phyloP scores from a whole-genome alignment of 805 yeast genomes.

The Barnettozyma vustinii region DNA sequence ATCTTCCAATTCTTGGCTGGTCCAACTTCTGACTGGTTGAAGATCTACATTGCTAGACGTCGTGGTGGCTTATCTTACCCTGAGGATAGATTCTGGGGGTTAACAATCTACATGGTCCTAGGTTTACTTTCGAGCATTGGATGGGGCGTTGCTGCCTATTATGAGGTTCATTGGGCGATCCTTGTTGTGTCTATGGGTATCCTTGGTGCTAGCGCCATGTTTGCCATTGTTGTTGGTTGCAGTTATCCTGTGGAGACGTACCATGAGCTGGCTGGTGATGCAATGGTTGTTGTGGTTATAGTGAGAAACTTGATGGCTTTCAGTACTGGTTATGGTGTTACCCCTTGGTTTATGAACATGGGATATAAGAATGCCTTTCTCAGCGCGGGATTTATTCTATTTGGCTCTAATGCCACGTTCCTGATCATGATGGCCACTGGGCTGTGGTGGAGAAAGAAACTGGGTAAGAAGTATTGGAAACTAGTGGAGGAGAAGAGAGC shows the following conservation, averaged over 20 bases:
- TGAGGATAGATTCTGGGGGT: too few species aligned
- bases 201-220: background rate
- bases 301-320: background rate
- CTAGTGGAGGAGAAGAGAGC: background rate
- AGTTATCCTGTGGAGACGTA: background rate
- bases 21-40: too few species aligned
- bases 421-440: background rate
- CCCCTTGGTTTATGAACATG: background rate
- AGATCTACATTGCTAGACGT: too few species aligned
- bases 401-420: background rate
- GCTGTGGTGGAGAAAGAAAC: background rate
- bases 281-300: background rate
- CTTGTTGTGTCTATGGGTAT: too few species aligned
- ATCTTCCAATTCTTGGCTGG: too few species aligned
- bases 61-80: too few species aligned
- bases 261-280: background rate
- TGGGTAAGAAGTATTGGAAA: background rate
- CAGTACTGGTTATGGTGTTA: background rate
- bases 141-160: too few species aligned
- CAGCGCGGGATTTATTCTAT: background rate
- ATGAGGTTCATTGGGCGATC: too few species aligned
- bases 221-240: background rate
- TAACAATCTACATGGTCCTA: too few species aligned
- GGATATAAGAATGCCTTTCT: background rate
- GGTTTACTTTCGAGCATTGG: too few species aligned